These are phyloP conservation scores for Pichia kluyveri DNA, from an alignment of 805 yeast species.

Conservation along the genomic window DNA sequence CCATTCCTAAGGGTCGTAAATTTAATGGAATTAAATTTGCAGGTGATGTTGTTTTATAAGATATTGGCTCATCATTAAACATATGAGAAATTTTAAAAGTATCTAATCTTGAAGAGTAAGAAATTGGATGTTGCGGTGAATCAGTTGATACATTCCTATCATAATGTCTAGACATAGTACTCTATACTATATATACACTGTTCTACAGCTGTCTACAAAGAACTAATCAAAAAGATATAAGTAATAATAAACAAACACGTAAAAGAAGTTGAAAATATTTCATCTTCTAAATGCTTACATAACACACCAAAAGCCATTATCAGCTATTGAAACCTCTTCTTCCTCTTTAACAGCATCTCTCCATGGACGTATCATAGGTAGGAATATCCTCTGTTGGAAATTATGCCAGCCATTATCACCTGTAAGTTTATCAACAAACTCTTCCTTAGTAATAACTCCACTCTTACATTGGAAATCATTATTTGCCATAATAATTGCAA, in stretches of 20 bases:
- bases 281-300: background rate
- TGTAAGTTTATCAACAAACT: background rate
- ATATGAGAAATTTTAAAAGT: background rate
- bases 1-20: background rate
- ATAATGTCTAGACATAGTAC: background rate
- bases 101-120: background rate
- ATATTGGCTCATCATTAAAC: conserved; percentile 6
- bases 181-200: background rate
- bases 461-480: background rate
- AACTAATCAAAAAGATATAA: no score
- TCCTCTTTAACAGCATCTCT: no score
- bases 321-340: background rate
- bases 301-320: background rate
- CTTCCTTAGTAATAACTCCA: background rate
- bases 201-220: no score
- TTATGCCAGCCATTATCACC: no score
- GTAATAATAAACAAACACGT: no score
- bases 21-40: conserved; percentile 1
- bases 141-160: background rate
- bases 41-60: conserved; percentile 1
- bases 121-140: background rate
- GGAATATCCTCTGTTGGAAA: no score
- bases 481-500: background rate
- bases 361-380: background rate
- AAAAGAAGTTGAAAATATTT: no score